Base-by-base conservation (phyloP, 2,329 filamentous ascomycete genomes). In the Phialophora verrucosa region DNA sequence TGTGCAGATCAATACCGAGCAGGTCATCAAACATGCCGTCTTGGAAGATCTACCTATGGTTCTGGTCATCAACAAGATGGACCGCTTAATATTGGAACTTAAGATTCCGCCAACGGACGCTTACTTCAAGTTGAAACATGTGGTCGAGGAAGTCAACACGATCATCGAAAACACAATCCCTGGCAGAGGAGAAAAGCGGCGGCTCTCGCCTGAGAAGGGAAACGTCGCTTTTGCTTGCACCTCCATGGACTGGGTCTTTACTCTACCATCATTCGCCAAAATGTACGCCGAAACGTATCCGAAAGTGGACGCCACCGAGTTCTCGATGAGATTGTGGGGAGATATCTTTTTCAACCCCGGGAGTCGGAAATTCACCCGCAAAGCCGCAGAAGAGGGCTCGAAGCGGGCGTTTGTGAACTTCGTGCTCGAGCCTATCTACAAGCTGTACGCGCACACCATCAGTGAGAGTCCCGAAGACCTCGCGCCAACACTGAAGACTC, bases 121-220 rank as follows among this genome's bases (percentile, higher is more conserved):
- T 12, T 99, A 99, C 81, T 98, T 97, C 84, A 99, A 99, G 83
- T 84, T 99, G 62, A 98, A 97, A 81, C 93, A 98, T 77, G 93
- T 97, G n/a, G 88, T 99, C 61, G 95, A 99, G 78, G 92, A 98
- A 79, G 93, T 99, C 78, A 99, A 99, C 80, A 97, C 92, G 0
- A 83, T 95, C 72, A 98, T 99, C 74, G 92, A 96, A 76, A 93
- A 91, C 76, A 90, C 91, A 2, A 84, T 93, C 31, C 94, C 95
- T 3, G 90, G 92, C 1, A 87, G 88, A 73, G 93, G 93, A 31
- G 91, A 92, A 74, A 88, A 86, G 68, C 88, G 87, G 78, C 88
- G 95, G 70, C 80, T 99, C 69, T 98, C 94, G 72, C 95, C 95
- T 0, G 95, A 99, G 76, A 97, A 93, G 80, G 95, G 95, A 68